phyloP scores from a whole-genome alignment of 495 filamentous ascomycete species.

The Opeltia flavorubescens region DNA sequence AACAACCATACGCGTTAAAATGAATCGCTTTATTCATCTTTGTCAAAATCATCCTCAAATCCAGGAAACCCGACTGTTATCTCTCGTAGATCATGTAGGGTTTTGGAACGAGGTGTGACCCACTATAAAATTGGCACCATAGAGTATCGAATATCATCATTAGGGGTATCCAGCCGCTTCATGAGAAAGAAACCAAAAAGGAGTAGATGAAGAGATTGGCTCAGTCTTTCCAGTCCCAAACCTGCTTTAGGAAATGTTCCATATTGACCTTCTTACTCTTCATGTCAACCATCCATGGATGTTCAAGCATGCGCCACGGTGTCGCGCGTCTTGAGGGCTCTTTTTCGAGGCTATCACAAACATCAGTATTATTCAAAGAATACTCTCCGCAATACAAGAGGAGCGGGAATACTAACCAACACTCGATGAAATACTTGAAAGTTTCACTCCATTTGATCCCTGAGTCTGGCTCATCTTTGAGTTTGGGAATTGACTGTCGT shows the following conservation, averaged over 20 bases:
- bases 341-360: conserved; percentile 65
- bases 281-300: conserved; percentile 98
- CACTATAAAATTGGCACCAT: too few relatives aligned
- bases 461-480: conserved; percentile 78
- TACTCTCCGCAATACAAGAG: neutral
- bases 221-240: conserved; percentile 81
- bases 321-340: conserved; percentile 73
- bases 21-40: too few relatives aligned
- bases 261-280: conserved; percentile 91
- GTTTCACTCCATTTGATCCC: conserved; percentile 84
- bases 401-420: conserved; percentile 59
- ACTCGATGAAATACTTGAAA: conserved; percentile 98
- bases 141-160: too few relatives aligned
- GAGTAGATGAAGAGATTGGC: neutral
- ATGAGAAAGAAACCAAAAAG: neutral
- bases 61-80: too few relatives aligned
- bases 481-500: conserved; percentile 82
- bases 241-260: conserved; percentile 75
- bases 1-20: too few relatives aligned
- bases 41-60: too few relatives aligned
- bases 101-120: too few relatives aligned
- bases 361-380: conserved; percentile 1
- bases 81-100: too few relatives aligned
- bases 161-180: neutral
- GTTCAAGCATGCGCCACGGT: conserved; percentile 97